Conservation (phyloP, 2,329 filamentous ascomycete genomes). For the Monosporascus sp. region DNA sequence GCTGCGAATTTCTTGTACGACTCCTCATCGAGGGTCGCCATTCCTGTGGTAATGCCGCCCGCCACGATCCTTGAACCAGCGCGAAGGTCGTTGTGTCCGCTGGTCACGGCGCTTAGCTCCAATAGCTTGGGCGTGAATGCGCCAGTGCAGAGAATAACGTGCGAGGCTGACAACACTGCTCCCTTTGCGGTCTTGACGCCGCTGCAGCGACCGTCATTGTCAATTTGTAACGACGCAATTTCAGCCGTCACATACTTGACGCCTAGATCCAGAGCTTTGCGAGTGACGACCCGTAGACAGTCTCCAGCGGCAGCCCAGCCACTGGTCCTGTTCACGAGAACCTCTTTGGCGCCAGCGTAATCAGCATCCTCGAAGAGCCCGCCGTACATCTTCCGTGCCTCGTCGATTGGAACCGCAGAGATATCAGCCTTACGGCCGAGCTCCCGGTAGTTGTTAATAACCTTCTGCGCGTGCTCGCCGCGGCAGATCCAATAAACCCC, state of each 20-base stretch:
- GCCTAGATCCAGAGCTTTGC: conserved; percentile 46
- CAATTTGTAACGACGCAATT: conserved; percentile 42
- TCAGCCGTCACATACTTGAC: conserved; percentile 55
- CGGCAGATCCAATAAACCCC: conserved; percentile 55
- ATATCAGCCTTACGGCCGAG: conserved; percentile 36
- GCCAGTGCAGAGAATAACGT: conserved; percentile 50
- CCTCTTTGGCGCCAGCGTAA: conserved; percentile 53
- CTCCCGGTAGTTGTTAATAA: conserved; percentile 47
- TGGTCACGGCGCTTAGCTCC: conserved; percentile 43
- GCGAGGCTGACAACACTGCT: conserved; percentile 39
- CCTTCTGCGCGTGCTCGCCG: conserved; percentile 43
- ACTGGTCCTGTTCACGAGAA: conserved; percentile 55
- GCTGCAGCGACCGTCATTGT: conserved; percentile 35
- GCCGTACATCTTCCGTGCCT: conserved; percentile 45
- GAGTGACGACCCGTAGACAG: conserved; percentile 48
- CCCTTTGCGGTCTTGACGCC: conserved; percentile 47
- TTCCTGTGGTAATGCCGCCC: conserved; percentile 54
- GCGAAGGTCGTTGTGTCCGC: conserved; percentile 41
- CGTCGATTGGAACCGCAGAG: conserved; percentile 39
- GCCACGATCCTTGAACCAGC: conserved; percentile 52
- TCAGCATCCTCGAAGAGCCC: conserved; percentile 57
- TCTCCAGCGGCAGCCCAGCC: conserved; percentile 62
- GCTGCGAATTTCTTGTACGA: conserved; percentile 39
- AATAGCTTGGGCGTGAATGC: conserved; percentile 54
- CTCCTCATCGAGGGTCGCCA: conserved; percentile 45